Base-by-base conservation (phyloP, 805 yeast species). In the Suhomyces pyralidae region DNA sequence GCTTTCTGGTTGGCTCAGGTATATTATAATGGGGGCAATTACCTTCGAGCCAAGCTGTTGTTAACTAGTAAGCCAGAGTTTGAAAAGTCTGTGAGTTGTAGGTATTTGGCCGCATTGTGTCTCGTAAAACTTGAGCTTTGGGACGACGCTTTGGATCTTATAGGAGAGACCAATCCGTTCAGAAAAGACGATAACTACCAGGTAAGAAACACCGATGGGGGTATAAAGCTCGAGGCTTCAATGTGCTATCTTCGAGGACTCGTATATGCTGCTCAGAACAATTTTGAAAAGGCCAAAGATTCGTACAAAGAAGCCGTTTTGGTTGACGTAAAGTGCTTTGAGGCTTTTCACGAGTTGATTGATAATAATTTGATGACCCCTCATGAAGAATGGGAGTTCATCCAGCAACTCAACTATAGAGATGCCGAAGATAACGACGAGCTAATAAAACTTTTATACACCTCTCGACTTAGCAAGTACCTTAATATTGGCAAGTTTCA, bases 1-100 rank as follows among this genome's bases (percentile, higher is more conserved):
- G 97, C 97, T 9, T 93, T 90, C 68, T 92, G 97, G 97, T 76
- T 93, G 28, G 97, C 97, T 0, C 97, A 93, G 71, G 96, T 88
- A 4, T 84, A 87, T 66, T 90, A 83, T 67, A 76, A 84, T 51
- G 83, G 82, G 51, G 93, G 93, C 9, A 82, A 88, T 63, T 91
- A 83, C 67, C 79, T 85, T 40, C 76, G 97, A 32, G 97, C 96
- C 1, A 81, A 90, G 49, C 85, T 84, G 56, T 68, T 92, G 42
- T 75, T 93, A 19, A 69, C 82, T 15, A 78, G 82, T 12, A 75
- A 78, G 32, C 71, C 77, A 0, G 82, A 79, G 50, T 82, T 79
- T 58, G 81, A 83, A 55, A 69, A 76, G 51, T 81, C 86, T 45
- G 85, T 89, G 3, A 81, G 88, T 58, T 91, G 97, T 67, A 72